A percentile compares a stretch with the other conserved stretches of the same genome.
Conservation (phyloP, 139 green algal genomes). For the Chlamydomonas sp. region DNA sequence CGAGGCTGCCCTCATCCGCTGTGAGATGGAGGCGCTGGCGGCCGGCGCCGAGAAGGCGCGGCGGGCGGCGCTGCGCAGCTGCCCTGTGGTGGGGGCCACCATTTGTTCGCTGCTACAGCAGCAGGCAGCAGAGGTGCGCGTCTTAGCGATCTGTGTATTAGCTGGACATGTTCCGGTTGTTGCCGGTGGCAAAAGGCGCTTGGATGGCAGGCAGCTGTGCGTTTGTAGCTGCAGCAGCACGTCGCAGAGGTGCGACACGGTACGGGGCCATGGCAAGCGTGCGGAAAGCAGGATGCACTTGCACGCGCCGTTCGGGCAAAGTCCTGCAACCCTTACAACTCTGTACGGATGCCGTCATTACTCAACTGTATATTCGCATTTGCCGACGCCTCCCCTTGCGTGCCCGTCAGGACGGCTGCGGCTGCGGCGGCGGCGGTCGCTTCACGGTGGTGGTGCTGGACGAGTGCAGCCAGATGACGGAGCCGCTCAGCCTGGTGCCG, state of each 20-base stretch:
- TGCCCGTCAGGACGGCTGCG: conserved; percentile 9
- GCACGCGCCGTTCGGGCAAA: background rate
- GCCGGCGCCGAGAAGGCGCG: conserved; percentile 72
- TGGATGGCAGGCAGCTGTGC: no score
- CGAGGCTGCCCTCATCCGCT: conserved; percentile 26
- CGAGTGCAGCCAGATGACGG: conserved; percentile 86
- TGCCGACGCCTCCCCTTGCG: background rate
- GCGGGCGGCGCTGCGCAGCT: conserved; percentile 60
- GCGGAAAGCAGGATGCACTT: background rate
- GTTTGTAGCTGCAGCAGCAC: no score
- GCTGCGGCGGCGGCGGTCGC: conserved; percentile 24
- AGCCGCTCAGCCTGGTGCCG: conserved; percentile 81
- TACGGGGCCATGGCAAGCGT: background rate
- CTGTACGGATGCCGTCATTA: background rate
- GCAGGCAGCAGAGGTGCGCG: conserved; percentile 1
- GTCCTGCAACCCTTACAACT: background rate
- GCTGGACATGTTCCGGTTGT: no score
- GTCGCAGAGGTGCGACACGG: no score
- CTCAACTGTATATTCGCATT: background rate
- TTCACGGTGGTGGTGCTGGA: conserved; percentile 89
- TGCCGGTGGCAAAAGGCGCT: no score
- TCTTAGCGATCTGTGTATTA: no score
- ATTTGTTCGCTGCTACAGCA: conserved; percentile 72
- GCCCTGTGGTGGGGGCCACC: conserved; percentile 84
- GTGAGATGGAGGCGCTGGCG: conserved; percentile 55